Percentiles rank a stretch among this genome's conserved stretches.
Conservation (phyloP, 2,329 filamentous ascomycete genomes). For the Penicillium concentricum region DNA sequence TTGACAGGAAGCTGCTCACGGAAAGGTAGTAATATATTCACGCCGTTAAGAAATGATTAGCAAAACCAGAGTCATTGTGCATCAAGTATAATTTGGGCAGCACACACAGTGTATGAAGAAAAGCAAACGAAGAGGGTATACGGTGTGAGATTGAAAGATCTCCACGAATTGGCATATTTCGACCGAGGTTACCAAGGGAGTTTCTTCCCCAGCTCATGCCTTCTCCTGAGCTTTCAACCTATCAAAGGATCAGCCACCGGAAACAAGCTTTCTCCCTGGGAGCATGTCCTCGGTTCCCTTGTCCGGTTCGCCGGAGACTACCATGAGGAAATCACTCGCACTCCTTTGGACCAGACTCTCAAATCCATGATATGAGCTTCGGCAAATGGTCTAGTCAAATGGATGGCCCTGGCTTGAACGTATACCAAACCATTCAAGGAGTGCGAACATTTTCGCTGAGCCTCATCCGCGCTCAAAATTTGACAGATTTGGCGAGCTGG, state of each 20-base stretch:
- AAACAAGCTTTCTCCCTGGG: constrained; percentile 6
- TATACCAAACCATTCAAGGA: neutral
- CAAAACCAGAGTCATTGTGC: neutral
- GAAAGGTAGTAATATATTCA: neutral
- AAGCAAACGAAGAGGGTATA: neutral
- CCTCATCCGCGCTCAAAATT: no score
- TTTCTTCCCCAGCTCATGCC: neutral
- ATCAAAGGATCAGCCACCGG: constrained; percentile 3
- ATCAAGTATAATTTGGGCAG: neutral
- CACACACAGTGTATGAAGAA: neutral
- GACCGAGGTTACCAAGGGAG: constrained; percentile 7
- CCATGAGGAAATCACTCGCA: constrained; percentile 10
- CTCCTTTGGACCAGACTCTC: constrained; percentile 2
- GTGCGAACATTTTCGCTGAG: neutral
- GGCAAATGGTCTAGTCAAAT: neutral
- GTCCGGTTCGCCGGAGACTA: constrained; percentile 26
- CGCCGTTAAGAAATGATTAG: neutral
- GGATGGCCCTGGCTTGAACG: neutral
- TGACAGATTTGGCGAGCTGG: neutral
- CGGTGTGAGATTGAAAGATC: neutral
- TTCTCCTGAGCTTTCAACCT: constrained; percentile 9
- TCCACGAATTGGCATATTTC: constrained; percentile 6
- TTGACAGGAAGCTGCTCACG: neutral
- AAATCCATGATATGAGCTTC: constrained; percentile 9
- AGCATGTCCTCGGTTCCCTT: constrained; percentile 15